Conservation (phyloP, 2,329 filamentous ascomycete genomes). For the Cordyceps sp. region DNA sequence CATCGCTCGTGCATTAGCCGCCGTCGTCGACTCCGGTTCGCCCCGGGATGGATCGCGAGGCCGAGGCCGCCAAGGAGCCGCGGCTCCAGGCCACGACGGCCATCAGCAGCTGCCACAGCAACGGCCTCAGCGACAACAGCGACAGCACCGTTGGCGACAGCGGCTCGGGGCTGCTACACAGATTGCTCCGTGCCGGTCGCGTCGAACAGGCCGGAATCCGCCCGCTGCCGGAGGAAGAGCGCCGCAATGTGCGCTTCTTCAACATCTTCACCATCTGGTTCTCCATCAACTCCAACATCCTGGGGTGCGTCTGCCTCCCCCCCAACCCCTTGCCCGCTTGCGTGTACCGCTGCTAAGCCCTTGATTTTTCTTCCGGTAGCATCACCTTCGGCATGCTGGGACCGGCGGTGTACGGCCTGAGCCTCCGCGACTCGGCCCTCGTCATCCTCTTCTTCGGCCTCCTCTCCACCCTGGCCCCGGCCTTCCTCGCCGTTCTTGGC, state of each 20-base stretch:
- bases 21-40: too few species aligned
- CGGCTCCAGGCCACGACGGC: too few species aligned
- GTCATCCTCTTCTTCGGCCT: conserved; percentile 48
- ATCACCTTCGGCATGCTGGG: conserved; percentile 50
- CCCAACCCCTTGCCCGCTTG: too few species aligned
- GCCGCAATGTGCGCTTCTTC: conserved; percentile 21
- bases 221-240: conserved; percentile 23
- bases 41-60: too few species aligned
- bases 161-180: too few species aligned
- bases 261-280: conserved; percentile 32
- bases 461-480: conserved; percentile 33
- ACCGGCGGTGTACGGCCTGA: conserved; percentile 34
- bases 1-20: too few species aligned
- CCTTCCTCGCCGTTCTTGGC: conserved; percentile 39
- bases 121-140: not conserved
- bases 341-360: too few species aligned
- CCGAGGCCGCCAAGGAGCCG: too few species aligned
- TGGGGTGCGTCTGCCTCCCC: conserved; percentile 16
- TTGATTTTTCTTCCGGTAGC: conserved; percentile 17
- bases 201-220: conserved; percentile 27
- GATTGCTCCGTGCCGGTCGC: conserved; percentile 18
- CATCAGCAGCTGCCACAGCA: too few species aligned
- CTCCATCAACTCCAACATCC: conserved; percentile 29
- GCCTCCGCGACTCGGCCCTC: conserved; percentile 36
- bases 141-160: too few species aligned